A percentile compares a stretch with the other conserved stretches of the same genome.
phyloP scores from a whole-genome alignment of 164 flowering plant species.

The Liquidambar formosana region DNA sequence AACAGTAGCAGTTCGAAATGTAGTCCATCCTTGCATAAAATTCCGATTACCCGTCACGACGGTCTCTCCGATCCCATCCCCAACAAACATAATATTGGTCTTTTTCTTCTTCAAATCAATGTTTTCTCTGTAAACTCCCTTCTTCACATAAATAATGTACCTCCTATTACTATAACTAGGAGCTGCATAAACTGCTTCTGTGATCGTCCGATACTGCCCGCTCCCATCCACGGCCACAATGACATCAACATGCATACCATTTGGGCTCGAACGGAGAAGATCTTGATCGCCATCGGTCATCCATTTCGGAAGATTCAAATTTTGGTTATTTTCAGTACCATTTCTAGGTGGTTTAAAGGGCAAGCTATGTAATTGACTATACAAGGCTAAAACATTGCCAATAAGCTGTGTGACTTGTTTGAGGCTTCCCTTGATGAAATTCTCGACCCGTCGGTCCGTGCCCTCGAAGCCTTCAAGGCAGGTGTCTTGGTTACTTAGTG shows the following conservation, averaged over 20 bases:
- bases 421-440: constrained; percentile 60
- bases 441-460: constrained; percentile 51
- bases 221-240: constrained; percentile 79
- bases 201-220: constrained; percentile 57
- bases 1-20: constrained; percentile 79
- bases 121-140: constrained; percentile 73
- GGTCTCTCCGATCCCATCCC: constrained; percentile 80
- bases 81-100: constrained; percentile 74
- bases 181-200: constrained; percentile 56
- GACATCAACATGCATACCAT: constrained; percentile 50
- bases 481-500: constrained; percentile 88
- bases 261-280: constrained; percentile 24
- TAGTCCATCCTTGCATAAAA: constrained; percentile 90
- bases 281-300: constrained; percentile 52
- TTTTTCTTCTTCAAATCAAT: constrained; percentile 80
- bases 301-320: constrained; percentile 56
- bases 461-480: constrained; percentile 93
- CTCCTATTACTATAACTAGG: constrained; percentile 64
- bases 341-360: constrained; percentile 50
- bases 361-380: constrained; percentile 43
- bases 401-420: constrained; percentile 77
- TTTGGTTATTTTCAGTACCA: constrained; percentile 1
- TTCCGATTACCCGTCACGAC: constrained; percentile 62
- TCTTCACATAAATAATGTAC: constrained; percentile 72
- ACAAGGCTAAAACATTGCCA: constrained; percentile 62